These are phyloP conservation scores for Cerrena zonata DNA, from an alignment of 1,284 basidiomycete species.

Conservation along the genomic window DNA sequence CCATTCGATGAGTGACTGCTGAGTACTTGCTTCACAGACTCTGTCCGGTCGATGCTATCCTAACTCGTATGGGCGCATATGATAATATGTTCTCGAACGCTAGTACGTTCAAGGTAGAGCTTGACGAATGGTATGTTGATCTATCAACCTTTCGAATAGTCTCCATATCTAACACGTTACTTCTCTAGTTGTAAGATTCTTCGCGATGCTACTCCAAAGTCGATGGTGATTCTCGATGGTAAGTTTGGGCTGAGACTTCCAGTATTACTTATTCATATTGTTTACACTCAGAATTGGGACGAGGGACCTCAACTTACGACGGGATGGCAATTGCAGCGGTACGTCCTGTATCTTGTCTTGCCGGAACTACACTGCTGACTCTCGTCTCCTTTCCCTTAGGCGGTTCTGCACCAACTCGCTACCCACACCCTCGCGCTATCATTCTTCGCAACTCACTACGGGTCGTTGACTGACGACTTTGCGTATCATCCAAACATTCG, in stretches of 20 bases:
- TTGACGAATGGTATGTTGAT: conserved; percentile 78
- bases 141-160: neutral
- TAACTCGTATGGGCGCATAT: conserved; percentile 97
- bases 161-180: neutral
- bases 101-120: conserved; percentile 93
- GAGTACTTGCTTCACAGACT: conserved; percentile 41
- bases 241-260: conserved; percentile 17
- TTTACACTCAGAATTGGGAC: conserved; percentile 67
- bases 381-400: conserved; percentile 34
- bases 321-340: conserved; percentile 93
- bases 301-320: conserved; percentile 85
- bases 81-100: conserved; percentile 95
- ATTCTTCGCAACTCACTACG: conserved; percentile 86
- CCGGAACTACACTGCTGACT: conserved; percentile 1
- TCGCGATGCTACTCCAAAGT: conserved; percentile 84
- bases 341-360: conserved; percentile 21
- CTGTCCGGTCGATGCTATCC: conserved; percentile 87
- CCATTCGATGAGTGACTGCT: conserved; percentile 7
- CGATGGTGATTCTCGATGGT: conserved; percentile 93
- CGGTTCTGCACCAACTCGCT: conserved; percentile 88
- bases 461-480: conserved; percentile 81
- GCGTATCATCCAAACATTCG: conserved; percentile 88
- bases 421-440: conserved; percentile 83
- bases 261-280: neutral
- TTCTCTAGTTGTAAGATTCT: conserved; percentile 77